Base-by-base conservation (phyloP, 345 rosid genomes). In the Citrus glauca region DNA sequence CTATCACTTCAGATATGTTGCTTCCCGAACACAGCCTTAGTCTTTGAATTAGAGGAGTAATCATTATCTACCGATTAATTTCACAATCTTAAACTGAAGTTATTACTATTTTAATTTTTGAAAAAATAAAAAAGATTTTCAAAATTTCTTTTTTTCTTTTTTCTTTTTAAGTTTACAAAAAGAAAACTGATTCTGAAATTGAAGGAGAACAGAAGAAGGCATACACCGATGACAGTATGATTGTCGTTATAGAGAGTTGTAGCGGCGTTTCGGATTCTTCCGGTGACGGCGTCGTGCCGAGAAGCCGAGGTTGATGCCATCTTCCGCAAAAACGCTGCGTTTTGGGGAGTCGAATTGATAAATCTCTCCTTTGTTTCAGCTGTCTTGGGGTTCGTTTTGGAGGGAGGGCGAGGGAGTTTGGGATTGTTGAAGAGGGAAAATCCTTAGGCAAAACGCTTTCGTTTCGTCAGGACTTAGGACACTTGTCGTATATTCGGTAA, bases 241-340 rank as follows among this genome's bases (percentile, higher is more conserved):
- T 80, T 87, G 3, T 94, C 99, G 55, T 84, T 73, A 22, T 72
- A 81, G 17, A 92, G 86, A 38, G 82, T 84, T 24, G 83, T 60
- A 22, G 97, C 86, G 0, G 92, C 88, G 64, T 84, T 84, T 59
- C 61, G 88, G 76, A 96, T 84, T 77, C 89, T 78, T 14, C 89
- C 90, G 57, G 75, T 50, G 71, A 85, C 80, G 20, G 84, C 92
- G 11, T 84, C 86, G 53, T 84, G 68, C 37, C 79, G 80, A n/a
- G 87, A 81, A 78, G 84, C 79, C 40, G 90, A 84, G 61, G 78
- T 68, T 69, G 87, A 81, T 38, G 90, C 89, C 90, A 88, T 88
- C 2, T 25, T 56, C 9, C 6, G 71, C 62, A 45, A 74, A 74
- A 74, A 62, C 60, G 69, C 59, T 17, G 42, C 69, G 69, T 74